These are phyloP conservation scores for Friedmanniomyces endolithicus DNA, from an alignment of 495 filamentous ascomycete species.

Conservation along the genomic window DNA sequence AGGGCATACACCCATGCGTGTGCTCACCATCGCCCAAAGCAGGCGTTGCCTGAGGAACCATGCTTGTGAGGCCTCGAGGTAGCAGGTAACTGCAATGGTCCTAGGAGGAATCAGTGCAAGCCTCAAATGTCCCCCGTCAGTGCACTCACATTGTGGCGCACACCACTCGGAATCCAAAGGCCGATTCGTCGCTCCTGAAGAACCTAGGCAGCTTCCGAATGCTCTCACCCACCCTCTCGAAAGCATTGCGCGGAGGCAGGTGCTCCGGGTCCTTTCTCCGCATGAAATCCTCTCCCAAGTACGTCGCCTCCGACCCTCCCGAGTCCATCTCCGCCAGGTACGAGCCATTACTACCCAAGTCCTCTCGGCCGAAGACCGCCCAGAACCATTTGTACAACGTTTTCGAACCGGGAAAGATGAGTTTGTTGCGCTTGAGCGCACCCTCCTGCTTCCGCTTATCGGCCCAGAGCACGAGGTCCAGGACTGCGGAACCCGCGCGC, in stretches of 20 bases:
- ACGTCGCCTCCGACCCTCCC: conserved; percentile 27
- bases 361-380: conserved; percentile 33
- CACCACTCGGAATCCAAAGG: conserved; percentile 62
- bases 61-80: conserved; percentile 48
- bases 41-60: conserved; percentile 67
- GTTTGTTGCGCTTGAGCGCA: conserved; percentile 44
- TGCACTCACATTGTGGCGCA: conserved; percentile 54
- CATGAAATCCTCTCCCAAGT: conserved; percentile 50
- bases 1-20: too few relatives aligned
- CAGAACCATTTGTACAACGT: conserved; percentile 56
- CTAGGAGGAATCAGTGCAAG: not conserved
- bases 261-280: conserved; percentile 66
- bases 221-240: conserved; percentile 50
- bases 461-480: conserved; percentile 55
- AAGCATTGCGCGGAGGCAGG: conserved; percentile 48
- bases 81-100: conserved; percentile 55
- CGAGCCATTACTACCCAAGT: conserved; percentile 6
- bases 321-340: conserved; percentile 5
- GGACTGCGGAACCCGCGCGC: conserved; percentile 49
- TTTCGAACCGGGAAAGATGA: conserved; percentile 51
- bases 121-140: not conserved
- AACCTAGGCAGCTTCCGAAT: conserved; percentile 46
- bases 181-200: conserved; percentile 51
- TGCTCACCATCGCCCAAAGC: conserved; percentile 74
- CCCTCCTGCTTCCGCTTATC: conserved; percentile 53